phyloP scores from a whole-genome alignment of 768 basidiomycete genomes.

The Dioszegia crocea region DNA sequence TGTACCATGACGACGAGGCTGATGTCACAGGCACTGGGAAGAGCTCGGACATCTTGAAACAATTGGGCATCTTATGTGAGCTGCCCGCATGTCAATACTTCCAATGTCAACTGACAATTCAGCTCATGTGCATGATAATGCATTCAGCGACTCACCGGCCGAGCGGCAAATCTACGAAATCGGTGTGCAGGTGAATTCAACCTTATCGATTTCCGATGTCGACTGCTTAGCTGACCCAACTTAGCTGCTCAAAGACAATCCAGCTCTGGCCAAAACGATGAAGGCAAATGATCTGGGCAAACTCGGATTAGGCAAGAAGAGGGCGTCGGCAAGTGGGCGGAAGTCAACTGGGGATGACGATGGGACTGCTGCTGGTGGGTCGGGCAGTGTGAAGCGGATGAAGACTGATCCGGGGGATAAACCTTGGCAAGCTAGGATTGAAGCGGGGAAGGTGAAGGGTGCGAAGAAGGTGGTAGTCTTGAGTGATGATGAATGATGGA shows the following conservation, averaged over 20 bases:
- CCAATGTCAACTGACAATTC: too few relatives aligned
- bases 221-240: neutral
- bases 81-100: too few relatives aligned
- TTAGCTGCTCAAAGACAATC: slow-evolving; percentile 31
- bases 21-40: neutral
- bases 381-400: neutral
- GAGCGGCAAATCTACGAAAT: slow-evolving; percentile 40
- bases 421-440: slow-evolving; percentile 32
- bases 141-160: slow-evolving; percentile 33
- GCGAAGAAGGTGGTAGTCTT: slow-evolving; percentile 22
- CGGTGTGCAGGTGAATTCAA: slow-evolving; percentile 33
- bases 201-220: too few relatives aligned
- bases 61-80: slow-evolving; percentile 10
- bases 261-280: slow-evolving; percentile 25
- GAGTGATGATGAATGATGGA: slow-evolving; percentile 22
- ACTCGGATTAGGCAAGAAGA: slow-evolving; percentile 6
- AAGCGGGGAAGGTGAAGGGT: slow-evolving; percentile 12
- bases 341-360: neutral
- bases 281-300: slow-evolving; percentile 44
- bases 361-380: neutral
- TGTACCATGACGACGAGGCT: neutral
- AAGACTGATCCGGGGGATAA: slow-evolving; percentile 27
- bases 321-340: neutral
- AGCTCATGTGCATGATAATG: slow-evolving; percentile 34
- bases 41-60: slow-evolving; percentile 12